Evolutionary conservation across 306 rosid genomes (phyloP).

Genomic region (Inga leiocalycina): DNA sequence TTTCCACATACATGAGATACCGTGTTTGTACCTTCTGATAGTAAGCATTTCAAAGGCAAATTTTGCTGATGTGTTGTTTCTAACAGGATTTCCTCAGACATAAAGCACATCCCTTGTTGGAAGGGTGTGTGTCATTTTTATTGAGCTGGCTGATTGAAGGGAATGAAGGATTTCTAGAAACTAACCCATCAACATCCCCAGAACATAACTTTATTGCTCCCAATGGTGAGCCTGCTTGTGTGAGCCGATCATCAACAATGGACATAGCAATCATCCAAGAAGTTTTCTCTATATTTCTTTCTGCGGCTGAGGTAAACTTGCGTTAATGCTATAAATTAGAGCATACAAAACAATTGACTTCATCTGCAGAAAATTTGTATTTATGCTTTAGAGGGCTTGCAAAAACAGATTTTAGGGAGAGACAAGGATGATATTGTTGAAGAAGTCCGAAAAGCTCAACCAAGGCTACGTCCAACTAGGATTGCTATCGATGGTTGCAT

Average conservation of each 20-base stretch:
- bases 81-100: constrained; percentile 60
- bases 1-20: not conserved
- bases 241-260: constrained; percentile 81
- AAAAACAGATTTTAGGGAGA: constrained; percentile 56
- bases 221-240: constrained; percentile 73
- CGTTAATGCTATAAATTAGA: not conserved
- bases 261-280: constrained; percentile 69
- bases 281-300: constrained; percentile 57
- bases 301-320: constrained; percentile 65
- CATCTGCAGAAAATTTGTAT: not conserved
- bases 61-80: constrained; percentile 28
- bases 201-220: constrained; percentile 74
- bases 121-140: constrained; percentile 73
- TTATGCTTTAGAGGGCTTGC: not conserved
- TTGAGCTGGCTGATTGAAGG: constrained; percentile 83
- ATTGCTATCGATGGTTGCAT: constrained; percentile 74
- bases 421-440: constrained; percentile 45
- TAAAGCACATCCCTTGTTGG: constrained; percentile 80
- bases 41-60: not conserved
- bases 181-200: constrained; percentile 89
- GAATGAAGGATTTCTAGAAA: constrained; percentile 62
- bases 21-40: not conserved
- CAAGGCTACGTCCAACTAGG: constrained; percentile 54
- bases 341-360: not conserved
- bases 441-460: constrained; percentile 46